These are phyloP conservation scores for Gentiana straminea DNA, from an alignment of 257 asterid species.

Conservation along the genomic window DNA sequence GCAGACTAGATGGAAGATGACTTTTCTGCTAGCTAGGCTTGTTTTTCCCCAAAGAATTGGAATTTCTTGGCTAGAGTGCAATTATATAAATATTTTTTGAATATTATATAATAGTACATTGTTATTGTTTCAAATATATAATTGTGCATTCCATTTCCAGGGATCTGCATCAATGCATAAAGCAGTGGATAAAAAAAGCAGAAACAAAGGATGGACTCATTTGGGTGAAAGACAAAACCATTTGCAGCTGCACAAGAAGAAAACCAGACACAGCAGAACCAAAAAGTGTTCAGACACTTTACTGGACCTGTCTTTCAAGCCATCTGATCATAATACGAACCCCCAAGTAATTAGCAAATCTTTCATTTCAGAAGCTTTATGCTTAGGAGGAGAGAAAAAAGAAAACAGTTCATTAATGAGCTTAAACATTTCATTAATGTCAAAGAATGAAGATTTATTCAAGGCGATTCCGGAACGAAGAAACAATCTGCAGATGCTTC, in stretches of 20 bases:
- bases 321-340: conserved; percentile 8
- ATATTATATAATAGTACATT: not conserved
- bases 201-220: conserved; percentile 21
- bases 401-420: not conserved
- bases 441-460: not conserved
- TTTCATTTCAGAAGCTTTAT: conserved; percentile 2
- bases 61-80: conserved; percentile 35
- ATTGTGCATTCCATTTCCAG: conserved; percentile 19
- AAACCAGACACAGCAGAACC: conserved; percentile 14
- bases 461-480: not conserved
- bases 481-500: conserved; percentile 25
- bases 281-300: conserved; percentile 22
- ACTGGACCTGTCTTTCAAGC: conserved; percentile 21
- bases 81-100: conserved; percentile 14
- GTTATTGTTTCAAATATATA: no score
- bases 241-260: conserved; percentile 3
- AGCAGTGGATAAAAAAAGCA: conserved; percentile 29
- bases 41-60: conserved; percentile 23
- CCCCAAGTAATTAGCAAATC: conserved; percentile 1
- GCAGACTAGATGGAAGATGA: conserved; percentile 16
- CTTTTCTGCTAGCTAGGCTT: conserved; percentile 22
- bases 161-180: conserved; percentile 42
- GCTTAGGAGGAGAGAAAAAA: not conserved
- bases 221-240: conserved; percentile 17
- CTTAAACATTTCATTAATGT: conserved; percentile 6